Base-by-base conservation (phyloP, 2,329 filamentous ascomycete genomes). In the Colletotrichum euphorbiae region DNA sequence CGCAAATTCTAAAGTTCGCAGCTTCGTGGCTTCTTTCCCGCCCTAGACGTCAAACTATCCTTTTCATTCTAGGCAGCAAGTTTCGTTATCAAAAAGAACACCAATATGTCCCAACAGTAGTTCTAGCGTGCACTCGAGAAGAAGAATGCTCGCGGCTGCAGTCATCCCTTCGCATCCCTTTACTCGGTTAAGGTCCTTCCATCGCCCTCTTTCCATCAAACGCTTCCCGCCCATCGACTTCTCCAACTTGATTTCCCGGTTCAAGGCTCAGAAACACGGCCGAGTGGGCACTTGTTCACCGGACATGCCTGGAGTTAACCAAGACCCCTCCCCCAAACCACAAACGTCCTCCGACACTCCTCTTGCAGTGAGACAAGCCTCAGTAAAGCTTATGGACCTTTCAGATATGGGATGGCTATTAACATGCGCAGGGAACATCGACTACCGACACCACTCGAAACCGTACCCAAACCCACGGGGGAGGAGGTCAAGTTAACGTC, bases 341-440 rank as follows among this genome's bases (percentile, higher is more conserved):
- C 48, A 15, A 38, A 55, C 54, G 38, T 54, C 58, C 51, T 67
- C 58, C 58, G 51, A 24, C 64, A 67, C 58, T 67, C 58, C 28
- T 12, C 58, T 67, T 67, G 64, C 38, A 63, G 57, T 62, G 63
- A 67, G 57, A 62, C 63, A 67, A 62, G 42, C 40, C 45, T 40
- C 50, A 56, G 63, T 67, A 36, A 21, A 40, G 7, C 19, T 12
- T 51, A 54, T 31, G 2, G 9, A 3, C 17, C 0, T 12, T 9
- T 5, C 2, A 19, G 3, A 36, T 15, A 7, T 36, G 6, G 0
- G 24, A 19, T 12, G 13, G n/a, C 15, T 2, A 19, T 19, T 51
- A 3, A 60, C 15, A 3, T 3, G 6, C 15, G 2, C 8, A 66
- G 63, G 63, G 63, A 56, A 67, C 58, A 31, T 13, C 46, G 11